Conservation (phyloP, 2,329 filamentous ascomycete genomes). For the Pseudopyricularia cyperi region DNA sequence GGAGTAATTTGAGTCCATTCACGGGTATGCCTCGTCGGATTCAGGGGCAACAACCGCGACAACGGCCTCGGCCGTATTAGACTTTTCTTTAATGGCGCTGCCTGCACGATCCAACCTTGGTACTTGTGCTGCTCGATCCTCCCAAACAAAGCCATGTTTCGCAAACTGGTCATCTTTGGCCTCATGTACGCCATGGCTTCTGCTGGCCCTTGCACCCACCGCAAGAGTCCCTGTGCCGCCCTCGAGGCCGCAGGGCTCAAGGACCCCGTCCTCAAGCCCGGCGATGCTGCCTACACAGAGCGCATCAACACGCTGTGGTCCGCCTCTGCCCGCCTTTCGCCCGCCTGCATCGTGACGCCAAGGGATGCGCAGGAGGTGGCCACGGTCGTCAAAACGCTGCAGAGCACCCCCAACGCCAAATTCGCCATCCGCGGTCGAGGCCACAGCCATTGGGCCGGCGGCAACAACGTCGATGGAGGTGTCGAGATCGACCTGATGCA, state of each 20-base stretch:
- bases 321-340: background rate
- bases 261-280: background rate
- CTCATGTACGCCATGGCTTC: constrained; percentile 1
- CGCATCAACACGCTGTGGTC: constrained; percentile 9
- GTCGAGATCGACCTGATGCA: constrained; percentile 22
- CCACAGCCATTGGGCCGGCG: constrained; percentile 17
- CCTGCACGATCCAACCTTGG: no score
- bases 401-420: constrained; percentile 11
- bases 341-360: constrained; percentile 6
- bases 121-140: no score
- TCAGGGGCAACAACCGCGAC: no score
- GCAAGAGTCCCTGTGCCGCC: background rate
- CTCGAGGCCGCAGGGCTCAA: constrained; percentile 2
- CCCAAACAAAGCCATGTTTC: no score
- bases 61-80: no score
- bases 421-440: constrained; percentile 27
- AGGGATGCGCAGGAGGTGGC: constrained; percentile 20
- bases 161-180: no score
- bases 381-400: constrained; percentile 18
- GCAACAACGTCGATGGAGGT: constrained; percentile 23
- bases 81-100: no score
- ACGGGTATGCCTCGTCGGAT: no score
- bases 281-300: background rate
- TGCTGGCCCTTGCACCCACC: background rate
- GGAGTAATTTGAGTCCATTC: no score